Percentiles rank a stretch among this genome's conserved stretches.
Evolutionary conservation across 495 filamentous ascomycete species (phyloP).

Genomic region (Hyaloscypha finlandica): DNA sequence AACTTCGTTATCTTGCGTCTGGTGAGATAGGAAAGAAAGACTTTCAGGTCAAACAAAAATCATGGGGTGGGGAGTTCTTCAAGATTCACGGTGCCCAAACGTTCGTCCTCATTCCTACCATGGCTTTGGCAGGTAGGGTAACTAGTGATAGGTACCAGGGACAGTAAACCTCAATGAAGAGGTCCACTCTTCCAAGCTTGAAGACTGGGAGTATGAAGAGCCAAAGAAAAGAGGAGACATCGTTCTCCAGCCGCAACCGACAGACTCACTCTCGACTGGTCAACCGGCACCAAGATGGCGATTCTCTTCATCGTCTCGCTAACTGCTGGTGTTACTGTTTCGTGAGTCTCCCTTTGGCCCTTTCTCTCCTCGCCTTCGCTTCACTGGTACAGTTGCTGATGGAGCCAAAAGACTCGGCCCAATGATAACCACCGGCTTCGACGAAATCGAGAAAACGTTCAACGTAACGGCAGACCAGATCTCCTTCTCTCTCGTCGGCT

Average conservation of each 20-base stretch:
- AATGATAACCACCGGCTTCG: conserved; percentile 53
- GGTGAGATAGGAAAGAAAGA: background rate
- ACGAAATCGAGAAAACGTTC: conserved; percentile 43
- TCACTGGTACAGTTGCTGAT: no score
- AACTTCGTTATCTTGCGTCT: background rate
- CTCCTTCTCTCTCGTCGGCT: conserved; percentile 42
- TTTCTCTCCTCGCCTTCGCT: no score
- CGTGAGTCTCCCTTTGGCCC: background rate
- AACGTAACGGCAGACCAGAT: conserved; percentile 41
- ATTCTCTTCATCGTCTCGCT: conserved; percentile 19
- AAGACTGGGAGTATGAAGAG: conserved; percentile 25
- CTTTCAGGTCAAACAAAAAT: conserved; percentile 3
- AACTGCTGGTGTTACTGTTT: conserved; percentile 22
- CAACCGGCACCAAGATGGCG: conserved; percentile 12
- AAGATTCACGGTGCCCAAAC: conserved; percentile 18
- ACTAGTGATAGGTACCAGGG: conserved; percentile 8
- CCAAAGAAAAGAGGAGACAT: conserved; percentile 20
- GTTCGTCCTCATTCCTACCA: background rate
- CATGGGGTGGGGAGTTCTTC: conserved; percentile 9
- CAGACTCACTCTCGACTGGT: conserved; percentile 49
- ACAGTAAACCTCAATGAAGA: conserved; percentile 23
- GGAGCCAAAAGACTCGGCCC: conserved; percentile 41
- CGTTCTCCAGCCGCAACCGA: conserved; percentile 52
- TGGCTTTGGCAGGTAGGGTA: background rate
- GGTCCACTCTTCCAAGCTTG: conserved; percentile 16